phyloP scores from a whole-genome alignment of 768 basidiomycete genomes.

The Lactarius hengduanensis region DNA sequence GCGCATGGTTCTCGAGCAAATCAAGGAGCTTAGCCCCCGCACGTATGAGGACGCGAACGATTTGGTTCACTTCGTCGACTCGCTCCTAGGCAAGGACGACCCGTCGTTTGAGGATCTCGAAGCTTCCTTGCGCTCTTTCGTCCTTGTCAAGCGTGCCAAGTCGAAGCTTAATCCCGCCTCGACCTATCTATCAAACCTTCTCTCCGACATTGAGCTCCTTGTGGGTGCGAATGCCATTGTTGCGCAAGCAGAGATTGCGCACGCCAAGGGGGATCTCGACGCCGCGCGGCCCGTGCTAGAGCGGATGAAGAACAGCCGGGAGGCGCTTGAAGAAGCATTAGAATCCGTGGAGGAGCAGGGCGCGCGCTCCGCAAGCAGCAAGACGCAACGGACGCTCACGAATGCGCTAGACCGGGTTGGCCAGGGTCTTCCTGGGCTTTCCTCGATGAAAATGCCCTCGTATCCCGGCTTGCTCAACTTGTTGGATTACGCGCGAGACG shows the following conservation, averaged over 20 bases:
- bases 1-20: slow-evolving; percentile 86
- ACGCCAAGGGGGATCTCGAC: slow-evolving; percentile 67
- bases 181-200: slow-evolving; percentile 87
- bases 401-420: slow-evolving; percentile 75
- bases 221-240: slow-evolving; percentile 82
- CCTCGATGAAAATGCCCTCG: slow-evolving; percentile 56
- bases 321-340: slow-evolving; percentile 74
- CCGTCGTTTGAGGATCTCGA: slow-evolving; percentile 86
- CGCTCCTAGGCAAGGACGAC: slow-evolving; percentile 67
- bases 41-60: slow-evolving; percentile 91
- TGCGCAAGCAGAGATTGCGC: slow-evolving; percentile 73
- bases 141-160: slow-evolving; percentile 92
- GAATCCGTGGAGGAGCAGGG: slow-evolving; percentile 78
- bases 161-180: slow-evolving; percentile 93
- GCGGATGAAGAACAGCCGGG: slow-evolving; percentile 74
- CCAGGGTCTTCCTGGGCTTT: slow-evolving; percentile 61
- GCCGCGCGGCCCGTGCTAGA: slow-evolving; percentile 79
- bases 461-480: slow-evolving; percentile 83
- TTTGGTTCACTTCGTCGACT: slow-evolving; percentile 98
- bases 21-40: slow-evolving; percentile 86
- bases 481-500: slow-evolving; percentile 84
- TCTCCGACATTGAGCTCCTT: slow-evolving; percentile 86
- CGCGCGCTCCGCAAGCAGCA: slow-evolving; percentile 49
- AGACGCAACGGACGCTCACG: slow-evolving; percentile 58
- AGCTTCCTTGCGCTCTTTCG: slow-evolving; percentile 86